Evolutionary conservation across 352 stramenopile species (phyloP), one percentile per base, ranked within the genome.

Genomic region (Nothophytophthora sp.): DNA sequence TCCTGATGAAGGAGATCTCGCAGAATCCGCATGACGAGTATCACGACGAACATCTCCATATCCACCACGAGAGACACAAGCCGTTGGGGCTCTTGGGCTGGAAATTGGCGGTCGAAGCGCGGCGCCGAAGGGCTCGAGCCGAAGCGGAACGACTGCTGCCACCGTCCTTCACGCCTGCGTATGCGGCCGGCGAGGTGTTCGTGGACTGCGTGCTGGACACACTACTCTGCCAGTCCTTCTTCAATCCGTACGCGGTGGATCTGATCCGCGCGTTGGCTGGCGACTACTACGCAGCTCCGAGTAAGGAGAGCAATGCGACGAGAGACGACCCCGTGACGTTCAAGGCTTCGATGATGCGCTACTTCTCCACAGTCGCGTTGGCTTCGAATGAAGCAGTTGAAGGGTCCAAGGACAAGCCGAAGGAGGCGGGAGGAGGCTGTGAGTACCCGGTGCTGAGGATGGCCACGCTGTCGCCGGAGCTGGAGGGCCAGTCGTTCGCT

Each of bases 221-320:
- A 30, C 55, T 86, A 43, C 65, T 88, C 9, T 88, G 78, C 41
- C 75, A 86, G 48, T 81, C 78, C 19, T 89, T 87, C 60, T 86
- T 86, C 59, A 89, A 86, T 37, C 75, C 75, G 50, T 89, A 89
- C 53, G 63, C 71, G 38, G 76, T 83, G 46, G 71, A 86, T 39
- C 56, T 89, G 28, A 62, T 86, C 18, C 70, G 68, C 2, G 68
- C 70, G 9, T 62, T 89, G 16, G 58, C 68, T 11, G 75, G 77
- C 3, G 60, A 78, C 50, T 73, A 73, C 51, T 67, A 73, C 60
- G 37, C 20, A 10, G 29, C 41, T 27, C 10, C 11, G 29, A 40
- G 3, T 5, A 3, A 7, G 24, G 42, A n/a, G 19, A 5, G 5
- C 28, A 16, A 22, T 13, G 25, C 29, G 22, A 25, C 16, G 9